phyloP scores from a whole-genome alignment of 805 yeast species.

The Lipomyces yamanashiensis region DNA sequence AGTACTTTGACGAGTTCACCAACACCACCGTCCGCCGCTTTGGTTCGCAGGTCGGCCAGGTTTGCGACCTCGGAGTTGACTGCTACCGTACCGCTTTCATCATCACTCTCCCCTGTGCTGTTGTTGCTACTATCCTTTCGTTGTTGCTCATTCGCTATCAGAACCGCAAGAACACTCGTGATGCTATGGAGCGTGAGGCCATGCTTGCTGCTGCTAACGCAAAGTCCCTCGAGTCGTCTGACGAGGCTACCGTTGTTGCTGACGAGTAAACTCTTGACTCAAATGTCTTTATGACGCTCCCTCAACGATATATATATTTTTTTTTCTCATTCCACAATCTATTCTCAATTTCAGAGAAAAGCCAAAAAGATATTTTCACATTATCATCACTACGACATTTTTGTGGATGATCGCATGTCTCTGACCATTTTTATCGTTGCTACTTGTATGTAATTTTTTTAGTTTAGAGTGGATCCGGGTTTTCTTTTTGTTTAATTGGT shows the following conservation, averaged over 20 bases:
- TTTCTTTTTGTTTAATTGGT: not conserved
- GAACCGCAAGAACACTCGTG: slow-evolving; percentile 4
- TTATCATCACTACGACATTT: not conserved
- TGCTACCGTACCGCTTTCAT: slow-evolving; percentile 36
- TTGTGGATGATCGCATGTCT: slow-evolving; percentile 2
- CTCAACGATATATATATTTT: too few species aligned
- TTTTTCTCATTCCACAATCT: too few species aligned
- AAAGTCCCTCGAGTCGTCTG: slow-evolving; percentile 15
- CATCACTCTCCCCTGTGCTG: slow-evolving; percentile 33
- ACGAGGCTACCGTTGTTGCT: slow-evolving; percentile 14
- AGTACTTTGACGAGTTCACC: slow-evolving; percentile 19
- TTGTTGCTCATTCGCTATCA: slow-evolving; percentile 26
- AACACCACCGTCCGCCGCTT: slow-evolving; percentile 29
- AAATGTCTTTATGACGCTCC: not conserved
- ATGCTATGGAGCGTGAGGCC: slow-evolving; percentile 13
- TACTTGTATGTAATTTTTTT: not conserved
- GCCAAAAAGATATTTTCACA: not conserved
- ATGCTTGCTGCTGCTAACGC: not conserved
- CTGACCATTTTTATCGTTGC: too few species aligned
- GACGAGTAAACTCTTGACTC: not conserved
- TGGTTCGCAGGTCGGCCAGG: slow-evolving; percentile 34
- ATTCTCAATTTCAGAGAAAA: not conserved
- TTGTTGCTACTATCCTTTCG: slow-evolving; percentile 23
- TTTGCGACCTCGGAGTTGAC: slow-evolving; percentile 30
- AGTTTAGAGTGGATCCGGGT: slow-evolving; percentile 1